Conservation (phyloP, 495 filamentous ascomycete species). For the Penicillium herquei region DNA sequence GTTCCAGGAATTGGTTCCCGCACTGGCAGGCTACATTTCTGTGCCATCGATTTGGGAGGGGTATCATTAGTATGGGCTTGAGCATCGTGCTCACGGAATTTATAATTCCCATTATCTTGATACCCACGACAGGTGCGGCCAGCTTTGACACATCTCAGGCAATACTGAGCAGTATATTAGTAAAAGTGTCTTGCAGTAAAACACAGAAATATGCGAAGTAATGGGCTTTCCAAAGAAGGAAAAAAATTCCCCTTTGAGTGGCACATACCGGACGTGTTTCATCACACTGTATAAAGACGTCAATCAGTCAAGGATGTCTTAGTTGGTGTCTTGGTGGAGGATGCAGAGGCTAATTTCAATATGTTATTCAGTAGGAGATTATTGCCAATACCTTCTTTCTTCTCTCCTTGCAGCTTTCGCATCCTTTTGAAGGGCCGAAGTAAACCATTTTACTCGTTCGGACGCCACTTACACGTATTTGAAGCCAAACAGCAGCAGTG, state of each 20-base stretch:
- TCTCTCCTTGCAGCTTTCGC: conserved; percentile 29
- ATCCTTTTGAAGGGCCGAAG: conserved; percentile 30
- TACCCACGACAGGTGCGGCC: conserved; percentile 32
- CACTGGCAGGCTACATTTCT: conserved; percentile 29
- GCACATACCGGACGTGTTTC: conserved; percentile 30
- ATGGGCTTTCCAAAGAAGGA: not conserved
- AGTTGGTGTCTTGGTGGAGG: not conserved
- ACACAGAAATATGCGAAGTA: not conserved
- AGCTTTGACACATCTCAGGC: conserved; percentile 27
- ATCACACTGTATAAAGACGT: conserved; percentile 20
- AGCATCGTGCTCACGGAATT: conserved; percentile 23
- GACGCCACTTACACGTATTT: too few species aligned
- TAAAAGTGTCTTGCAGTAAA: not conserved
- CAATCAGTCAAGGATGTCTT: not conserved
- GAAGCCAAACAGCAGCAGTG: too few species aligned
- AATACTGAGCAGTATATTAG: conserved; percentile 20
- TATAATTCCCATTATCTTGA: conserved; percentile 16
- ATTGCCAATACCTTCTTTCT: conserved; percentile 30
- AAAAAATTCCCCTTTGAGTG: not conserved
- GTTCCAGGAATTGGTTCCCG: conserved; percentile 17
- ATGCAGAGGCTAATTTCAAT: not conserved
- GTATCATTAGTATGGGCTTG: not conserved
- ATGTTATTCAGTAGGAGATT: not conserved
- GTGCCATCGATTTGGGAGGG: conserved; percentile 18
- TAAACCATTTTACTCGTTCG: conserved; percentile 23